Conservation (phyloP, 2,329 filamentous ascomycete species). For the Verticillium nonalfalfae region DNA sequence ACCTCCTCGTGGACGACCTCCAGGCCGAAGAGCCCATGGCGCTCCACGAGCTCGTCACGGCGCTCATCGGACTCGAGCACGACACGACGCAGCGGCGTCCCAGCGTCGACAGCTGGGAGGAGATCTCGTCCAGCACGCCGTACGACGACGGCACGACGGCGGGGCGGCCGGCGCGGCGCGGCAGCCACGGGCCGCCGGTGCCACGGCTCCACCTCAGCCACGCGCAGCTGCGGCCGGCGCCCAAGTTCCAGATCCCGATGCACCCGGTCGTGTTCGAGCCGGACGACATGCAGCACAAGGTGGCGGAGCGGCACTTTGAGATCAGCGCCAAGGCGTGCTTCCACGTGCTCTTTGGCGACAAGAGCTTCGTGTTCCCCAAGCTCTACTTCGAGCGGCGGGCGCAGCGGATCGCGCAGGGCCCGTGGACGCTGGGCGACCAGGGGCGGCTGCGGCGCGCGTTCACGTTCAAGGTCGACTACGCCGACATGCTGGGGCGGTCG, state of each 20-base stretch:
- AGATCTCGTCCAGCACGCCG: conserved; percentile 56
- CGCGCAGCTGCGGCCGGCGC: conserved; percentile 24
- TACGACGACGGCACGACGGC: conserved; percentile 49
- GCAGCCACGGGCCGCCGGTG: conserved; percentile 21
- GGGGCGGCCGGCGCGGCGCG: conserved; percentile 27
- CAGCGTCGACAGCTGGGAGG: conserved; percentile 87
- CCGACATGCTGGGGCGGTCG: conserved; percentile 57
- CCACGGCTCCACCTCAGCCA: conserved; percentile 15
- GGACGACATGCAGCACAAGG: conserved; percentile 68
- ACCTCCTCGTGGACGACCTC: conserved; percentile 76
- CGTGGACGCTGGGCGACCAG: conserved; percentile 69
- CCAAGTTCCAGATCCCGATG: conserved; percentile 75
- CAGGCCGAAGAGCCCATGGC: conserved; percentile 64
- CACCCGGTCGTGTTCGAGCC: conserved; percentile 81
- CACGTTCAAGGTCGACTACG: conserved; percentile 66
- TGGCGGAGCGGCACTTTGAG: conserved; percentile 77
- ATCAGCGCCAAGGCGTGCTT: conserved; percentile 92
- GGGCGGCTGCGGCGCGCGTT: conserved; percentile 73
- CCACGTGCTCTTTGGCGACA: conserved; percentile 94
- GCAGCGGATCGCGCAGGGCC: conserved; percentile 74
- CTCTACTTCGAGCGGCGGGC: conserved; percentile 80
- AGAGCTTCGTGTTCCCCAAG: conserved; percentile 88
- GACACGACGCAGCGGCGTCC: conserved; percentile 57
- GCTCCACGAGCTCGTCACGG: conserved; percentile 63
- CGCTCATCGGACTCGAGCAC: conserved; percentile 69